Conservation (phyloP, 2,329 filamentous ascomycete genomes). For the Hypoxylon sp. region DNA sequence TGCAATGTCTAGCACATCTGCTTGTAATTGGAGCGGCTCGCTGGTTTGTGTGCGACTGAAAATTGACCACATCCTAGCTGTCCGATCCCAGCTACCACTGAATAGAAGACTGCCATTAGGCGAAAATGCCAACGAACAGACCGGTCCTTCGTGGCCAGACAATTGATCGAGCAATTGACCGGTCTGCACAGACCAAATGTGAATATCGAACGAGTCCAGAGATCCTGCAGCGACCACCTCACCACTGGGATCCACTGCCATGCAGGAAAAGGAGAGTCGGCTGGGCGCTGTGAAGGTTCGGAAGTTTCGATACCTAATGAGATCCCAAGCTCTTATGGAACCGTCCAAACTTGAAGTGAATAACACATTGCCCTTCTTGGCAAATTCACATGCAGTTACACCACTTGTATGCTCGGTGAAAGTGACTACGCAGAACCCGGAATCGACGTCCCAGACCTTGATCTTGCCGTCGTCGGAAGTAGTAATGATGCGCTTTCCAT, state of each 20-base stretch:
- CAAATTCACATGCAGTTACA: conserved; percentile 94
- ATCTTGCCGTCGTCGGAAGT: conserved; percentile 97
- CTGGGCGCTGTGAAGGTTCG: conserved; percentile 96
- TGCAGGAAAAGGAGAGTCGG: conserved; percentile 89
- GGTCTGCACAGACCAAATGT: conserved; percentile 98
- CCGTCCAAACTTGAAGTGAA: conserved; percentile 97
- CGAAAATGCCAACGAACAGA: conserved; percentile 89
- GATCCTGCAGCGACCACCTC: conserved; percentile 97
- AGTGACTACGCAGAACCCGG: conserved; percentile 97
- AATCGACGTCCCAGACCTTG: conserved; percentile 97
- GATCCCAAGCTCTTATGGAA: conserved; percentile 94
- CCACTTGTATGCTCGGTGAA: conserved; percentile 97
- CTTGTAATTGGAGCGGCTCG: conserved; percentile 91
- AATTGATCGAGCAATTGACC: conserved; percentile 93
- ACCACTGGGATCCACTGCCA: conserved; percentile 96
- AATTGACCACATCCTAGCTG: conserved; percentile 95
- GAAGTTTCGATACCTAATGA: conserved; percentile 97
- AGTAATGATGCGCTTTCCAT: conserved; percentile 93
- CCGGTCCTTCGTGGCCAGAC: conserved; percentile 92
- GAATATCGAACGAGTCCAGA: conserved; percentile 95
- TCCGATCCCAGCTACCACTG: conserved; percentile 97
- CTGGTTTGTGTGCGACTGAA: conserved; percentile 95
- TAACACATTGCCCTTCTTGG: conserved; percentile 93
- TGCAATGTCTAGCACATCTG: conserved; percentile 88
- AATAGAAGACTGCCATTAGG: conserved; percentile 87